Evolutionary conservation across 345 rosid genomes (phyloP), one percentile per base, ranked within the genome.

Genomic region (Gossypioides kirkii): DNA sequence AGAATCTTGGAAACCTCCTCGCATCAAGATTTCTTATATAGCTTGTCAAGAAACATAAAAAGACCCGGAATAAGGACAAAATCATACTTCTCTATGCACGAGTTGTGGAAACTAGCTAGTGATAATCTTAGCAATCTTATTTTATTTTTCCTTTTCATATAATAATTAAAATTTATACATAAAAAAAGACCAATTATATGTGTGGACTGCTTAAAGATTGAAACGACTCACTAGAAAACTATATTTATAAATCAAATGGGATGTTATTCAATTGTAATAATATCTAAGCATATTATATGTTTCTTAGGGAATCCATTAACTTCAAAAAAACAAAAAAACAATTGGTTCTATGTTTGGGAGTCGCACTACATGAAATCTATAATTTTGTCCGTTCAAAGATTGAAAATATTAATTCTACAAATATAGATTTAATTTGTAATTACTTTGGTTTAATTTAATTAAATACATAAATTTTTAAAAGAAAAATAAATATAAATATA

Each of bases 361-460:
- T 73, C 74, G n/a, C 77, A 53, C 77, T 73, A 73, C 77, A 78
- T 72, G 59, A 52, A 43, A 73, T 78, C 80, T 55, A 73, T 42
- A 50, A 28, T 10, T 71, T 59, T 65, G 41, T 74, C 78, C 26
- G 47, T 67, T 79, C 75, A 71, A 74, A 79, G 81, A 79, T 79
- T 78, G 75, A 43, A 55, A 46, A 17, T 61, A 20, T 26, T 1
- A 72, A 22, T 59, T 61, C 38, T 43, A 14, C 17, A 22, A 20
- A 60, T 59, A 8, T 41, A 20, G 49, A 43, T 65, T 55, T 68
- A 45, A 50, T 50, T 20, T 45, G 61, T 58, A 11, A 25, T 26
- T 47, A 71, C 18, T 58, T 25, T 17, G 1, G 23, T 25, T 41
- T 62, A 4, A 32, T 32, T 32, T 32, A 32, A 32, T 32, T 5